Percentiles rank a stretch among this genome's conserved stretches.
Conservation (phyloP, 129 eudicot species). For the Pseudognaphalium luteoalbum region DNA sequence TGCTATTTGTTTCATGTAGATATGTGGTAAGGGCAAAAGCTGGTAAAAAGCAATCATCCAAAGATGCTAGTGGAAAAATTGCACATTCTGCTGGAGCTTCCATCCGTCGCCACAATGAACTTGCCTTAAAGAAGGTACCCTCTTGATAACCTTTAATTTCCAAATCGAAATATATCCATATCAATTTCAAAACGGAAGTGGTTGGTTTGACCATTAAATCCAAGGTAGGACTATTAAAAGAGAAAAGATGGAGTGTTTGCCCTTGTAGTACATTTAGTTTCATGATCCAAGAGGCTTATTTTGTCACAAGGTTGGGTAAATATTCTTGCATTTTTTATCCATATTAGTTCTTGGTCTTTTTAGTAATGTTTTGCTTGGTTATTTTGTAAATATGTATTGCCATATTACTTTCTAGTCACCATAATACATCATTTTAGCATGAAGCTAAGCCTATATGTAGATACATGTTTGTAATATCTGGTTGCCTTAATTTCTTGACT, state of each 20-base stretch:
- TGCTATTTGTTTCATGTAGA: conserved; percentile 40
- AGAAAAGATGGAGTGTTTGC: not conserved
- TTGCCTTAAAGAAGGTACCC: conserved; percentile 72
- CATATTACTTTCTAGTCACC: not conserved
- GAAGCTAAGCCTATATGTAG: not conserved
- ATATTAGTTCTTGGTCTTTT: not conserved
- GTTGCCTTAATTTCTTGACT: conserved; percentile 19
- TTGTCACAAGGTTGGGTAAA: not conserved
- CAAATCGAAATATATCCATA: not conserved
- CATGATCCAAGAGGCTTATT: not conserved
- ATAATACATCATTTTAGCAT: not conserved
- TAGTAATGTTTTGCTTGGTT: not conserved
- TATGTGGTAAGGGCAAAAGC: conserved; percentile 88
- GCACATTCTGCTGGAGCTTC: conserved; percentile 79
- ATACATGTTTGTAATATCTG: not conserved
- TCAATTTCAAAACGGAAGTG: not conserved
- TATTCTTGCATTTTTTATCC: not conserved
- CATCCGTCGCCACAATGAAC: conserved; percentile 75
- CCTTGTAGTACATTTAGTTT: conserved; percentile 5
- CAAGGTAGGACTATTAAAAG: not conserved
- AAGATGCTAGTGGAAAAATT: conserved; percentile 70
- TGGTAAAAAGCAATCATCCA: conserved; percentile 77
- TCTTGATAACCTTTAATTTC: not conserved
- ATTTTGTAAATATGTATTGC: not conserved
- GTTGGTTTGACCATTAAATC: conserved; percentile 10